A percentile compares a stretch with the other conserved stretches of the same genome.
These are phyloP conservation scores for Effrenium voratum DNA, from an alignment of 73 alveolate species.

Conservation along the genomic window DNA sequence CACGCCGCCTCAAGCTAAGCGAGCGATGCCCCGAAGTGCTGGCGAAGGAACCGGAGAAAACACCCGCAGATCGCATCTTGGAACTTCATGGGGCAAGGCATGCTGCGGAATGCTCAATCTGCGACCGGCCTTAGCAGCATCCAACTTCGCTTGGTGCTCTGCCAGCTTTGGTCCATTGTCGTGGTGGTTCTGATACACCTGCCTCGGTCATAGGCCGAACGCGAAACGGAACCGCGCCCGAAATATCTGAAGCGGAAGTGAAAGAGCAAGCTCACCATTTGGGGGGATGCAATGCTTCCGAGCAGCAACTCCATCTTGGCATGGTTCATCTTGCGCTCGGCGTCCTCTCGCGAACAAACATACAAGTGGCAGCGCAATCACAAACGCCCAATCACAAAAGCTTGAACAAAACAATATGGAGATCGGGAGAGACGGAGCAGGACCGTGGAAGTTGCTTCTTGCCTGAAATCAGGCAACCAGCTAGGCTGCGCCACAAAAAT, in stretches of 20 bases:
- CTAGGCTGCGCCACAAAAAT: too few species aligned
- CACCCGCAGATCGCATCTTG: too few species aligned
- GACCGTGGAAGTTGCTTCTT: too few species aligned
- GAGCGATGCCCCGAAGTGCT: not conserved
- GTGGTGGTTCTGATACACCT: slow-evolving; percentile 50
- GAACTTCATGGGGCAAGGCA: too few species aligned
- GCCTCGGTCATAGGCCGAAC: slow-evolving; percentile 6
- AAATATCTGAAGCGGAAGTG: not conserved
- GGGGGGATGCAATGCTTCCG: not conserved
- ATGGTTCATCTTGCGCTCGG: not conserved
- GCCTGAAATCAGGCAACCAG: too few species aligned
- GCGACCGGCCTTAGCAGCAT: not conserved
- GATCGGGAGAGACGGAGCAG: too few species aligned
- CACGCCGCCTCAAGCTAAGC: not conserved
- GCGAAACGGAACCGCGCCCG: not conserved
- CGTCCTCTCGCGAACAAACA: too few species aligned
- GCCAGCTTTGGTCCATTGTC: not conserved
- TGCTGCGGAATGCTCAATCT: too few species aligned
- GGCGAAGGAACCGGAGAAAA: too few species aligned
- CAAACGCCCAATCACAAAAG: too few species aligned
- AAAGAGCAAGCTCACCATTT: not conserved
- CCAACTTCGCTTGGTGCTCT: not conserved
- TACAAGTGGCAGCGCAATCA: too few species aligned
- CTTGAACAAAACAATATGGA: too few species aligned
- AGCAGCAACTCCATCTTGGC: slow-evolving; percentile 62